A percentile compares a stretch with the other conserved stretches of the same genome.
Evolutionary conservation across 208 protist genomes (phyloP).

Genomic region (Trypanosoma congolense): DNA sequence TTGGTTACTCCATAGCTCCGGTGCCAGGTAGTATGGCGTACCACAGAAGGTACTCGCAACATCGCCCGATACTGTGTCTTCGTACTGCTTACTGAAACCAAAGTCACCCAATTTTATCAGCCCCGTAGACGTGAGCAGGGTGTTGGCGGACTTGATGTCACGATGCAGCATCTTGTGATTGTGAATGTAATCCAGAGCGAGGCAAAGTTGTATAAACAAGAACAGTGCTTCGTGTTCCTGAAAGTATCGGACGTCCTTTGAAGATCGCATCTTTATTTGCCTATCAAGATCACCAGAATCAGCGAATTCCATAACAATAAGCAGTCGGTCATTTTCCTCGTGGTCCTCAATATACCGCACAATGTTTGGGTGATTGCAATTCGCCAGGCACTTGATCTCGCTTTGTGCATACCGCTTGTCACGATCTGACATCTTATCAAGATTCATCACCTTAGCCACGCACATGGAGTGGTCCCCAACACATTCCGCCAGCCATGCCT

Average conservation of each 20-base stretch:
- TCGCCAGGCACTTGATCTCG: slow-evolving; percentile 84
- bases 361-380: slow-evolving; percentile 80
- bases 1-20: slow-evolving; percentile 88
- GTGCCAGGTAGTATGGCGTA: slow-evolving; percentile 80
- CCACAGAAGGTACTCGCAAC: slow-evolving; percentile 80
- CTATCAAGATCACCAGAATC: slow-evolving; percentile 82
- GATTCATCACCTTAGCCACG: slow-evolving; percentile 81
- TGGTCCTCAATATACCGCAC: slow-evolving; percentile 84
- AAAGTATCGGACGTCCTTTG: slow-evolving; percentile 59
- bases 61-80: slow-evolving; percentile 84
- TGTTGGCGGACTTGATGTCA: slow-evolving; percentile 88
- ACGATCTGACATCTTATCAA: slow-evolving; percentile 77
- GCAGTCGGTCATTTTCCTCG: slow-evolving; percentile 69
- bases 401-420: slow-evolving; percentile 80
- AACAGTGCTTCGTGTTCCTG: slow-evolving; percentile 84
- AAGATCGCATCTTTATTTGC: slow-evolving; percentile 63
- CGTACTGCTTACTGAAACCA: slow-evolving; percentile 86
- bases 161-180: slow-evolving; percentile 86
- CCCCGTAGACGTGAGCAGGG: slow-evolving; percentile 81
- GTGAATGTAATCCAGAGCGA: slow-evolving; percentile 88
- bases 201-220: slow-evolving; percentile 81
- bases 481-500: slow-evolving; percentile 77
- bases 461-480: slow-evolving; percentile 52
- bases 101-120: slow-evolving; percentile 91
- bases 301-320: slow-evolving; percentile 88